Evolutionary conservation across 2,329 filamentous ascomycete species (phyloP).

Genomic region (Myriosclerotinia curreyana): DNA sequence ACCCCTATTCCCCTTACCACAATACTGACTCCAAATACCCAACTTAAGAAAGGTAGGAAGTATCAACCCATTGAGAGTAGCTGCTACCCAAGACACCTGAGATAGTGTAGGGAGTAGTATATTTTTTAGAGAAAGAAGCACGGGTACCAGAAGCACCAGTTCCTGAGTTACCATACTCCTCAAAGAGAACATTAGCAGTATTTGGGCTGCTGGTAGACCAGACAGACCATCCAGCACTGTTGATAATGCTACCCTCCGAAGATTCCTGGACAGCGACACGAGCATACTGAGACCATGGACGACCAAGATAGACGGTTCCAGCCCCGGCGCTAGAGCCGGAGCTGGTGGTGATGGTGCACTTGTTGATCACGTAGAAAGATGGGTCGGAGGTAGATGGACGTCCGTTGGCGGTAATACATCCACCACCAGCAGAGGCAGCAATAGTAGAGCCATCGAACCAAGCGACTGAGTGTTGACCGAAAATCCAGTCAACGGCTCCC

Average conservation of each 20-base stretch:
- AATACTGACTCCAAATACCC: background rate
- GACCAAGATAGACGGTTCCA: slow-evolving; percentile 49
- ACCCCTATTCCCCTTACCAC: background rate
- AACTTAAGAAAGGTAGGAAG: slow-evolving; percentile 40
- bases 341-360: slow-evolving; percentile 45
- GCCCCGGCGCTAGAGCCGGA: slow-evolving; percentile 40
- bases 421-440: slow-evolving; percentile 44
- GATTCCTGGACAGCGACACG: slow-evolving; percentile 52
- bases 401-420: slow-evolving; percentile 42
- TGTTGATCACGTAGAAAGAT: slow-evolving; percentile 53
- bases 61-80: slow-evolving; percentile 46
- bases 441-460: slow-evolving; percentile 46
- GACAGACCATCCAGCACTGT: slow-evolving; percentile 48
- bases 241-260: slow-evolving; percentile 49
- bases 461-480: slow-evolving; percentile 50
- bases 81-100: slow-evolving; percentile 46
- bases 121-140: slow-evolving; percentile 46
- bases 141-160: slow-evolving; percentile 48
- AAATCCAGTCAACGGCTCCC: slow-evolving; percentile 59
- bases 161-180: slow-evolving; percentile 54
- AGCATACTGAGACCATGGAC: slow-evolving; percentile 52
- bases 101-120: slow-evolving; percentile 45
- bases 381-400: slow-evolving; percentile 42
- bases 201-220: slow-evolving; percentile 46
- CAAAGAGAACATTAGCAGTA: slow-evolving; percentile 49